phyloP scores from a whole-genome alignment of 2,329 filamentous ascomycete species.

The Ophiosphaerella narmari region DNA sequence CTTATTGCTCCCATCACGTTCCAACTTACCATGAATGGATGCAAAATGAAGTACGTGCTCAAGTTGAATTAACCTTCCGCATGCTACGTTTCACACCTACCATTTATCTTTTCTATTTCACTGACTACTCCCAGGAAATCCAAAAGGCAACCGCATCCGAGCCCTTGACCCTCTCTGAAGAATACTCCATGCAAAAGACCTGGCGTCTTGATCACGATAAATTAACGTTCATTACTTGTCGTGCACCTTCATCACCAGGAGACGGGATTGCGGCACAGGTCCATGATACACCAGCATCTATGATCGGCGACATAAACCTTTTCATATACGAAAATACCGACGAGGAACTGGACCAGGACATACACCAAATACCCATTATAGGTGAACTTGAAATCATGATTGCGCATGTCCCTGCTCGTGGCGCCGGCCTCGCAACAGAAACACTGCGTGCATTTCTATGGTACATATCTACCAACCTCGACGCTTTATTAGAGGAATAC shows the following conservation, averaged over 20 bases:
- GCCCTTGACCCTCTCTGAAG: constrained; percentile 75
- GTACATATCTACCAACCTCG: constrained; percentile 65
- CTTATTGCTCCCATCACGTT: constrained; percentile 83
- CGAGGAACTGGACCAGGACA: constrained; percentile 19
- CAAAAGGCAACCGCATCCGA: constrained; percentile 88
- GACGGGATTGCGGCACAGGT: constrained; percentile 18
- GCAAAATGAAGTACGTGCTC: constrained; percentile 68
- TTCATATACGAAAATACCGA: constrained; percentile 64
- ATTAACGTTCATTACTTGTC: constrained; percentile 85
- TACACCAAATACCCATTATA: constrained; percentile 40
- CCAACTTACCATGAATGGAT: constrained; percentile 88
- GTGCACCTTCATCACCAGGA: constrained; percentile 2
- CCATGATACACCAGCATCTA: constrained; percentile 58
- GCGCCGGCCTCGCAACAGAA: constrained; percentile 67
- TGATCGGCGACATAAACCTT: constrained; percentile 62
- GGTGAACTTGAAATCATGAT: constrained; percentile 92
- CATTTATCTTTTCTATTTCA: not conserved
- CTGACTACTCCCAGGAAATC: constrained; percentile 56
- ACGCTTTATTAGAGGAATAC: constrained; percentile 64
- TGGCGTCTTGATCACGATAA: constrained; percentile 86
- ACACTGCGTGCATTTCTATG: constrained; percentile 70
- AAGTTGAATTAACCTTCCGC: not conserved
- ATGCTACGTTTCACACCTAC: not conserved
- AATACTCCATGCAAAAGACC: constrained; percentile 87
- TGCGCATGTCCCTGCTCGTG: constrained; percentile 61